Conservation (phyloP, 257 asterid genomes). For the Mitragyna speciosa region DNA sequence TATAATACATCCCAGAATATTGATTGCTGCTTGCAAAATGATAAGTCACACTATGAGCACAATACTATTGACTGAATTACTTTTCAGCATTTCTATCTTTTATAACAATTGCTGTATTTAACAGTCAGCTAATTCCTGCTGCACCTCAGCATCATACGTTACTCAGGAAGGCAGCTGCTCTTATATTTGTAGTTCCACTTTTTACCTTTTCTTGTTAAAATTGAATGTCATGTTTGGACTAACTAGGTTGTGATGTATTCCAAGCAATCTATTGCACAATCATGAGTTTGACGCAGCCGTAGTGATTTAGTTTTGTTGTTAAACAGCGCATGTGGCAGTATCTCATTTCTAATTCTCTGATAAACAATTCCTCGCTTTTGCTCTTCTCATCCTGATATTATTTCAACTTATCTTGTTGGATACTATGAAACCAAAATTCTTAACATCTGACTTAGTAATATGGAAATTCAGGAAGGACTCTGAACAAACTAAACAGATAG, state of each 20-base stretch:
- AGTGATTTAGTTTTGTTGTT: no score
- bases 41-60: background rate
- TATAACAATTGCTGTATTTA: background rate
- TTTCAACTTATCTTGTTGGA: background rate
- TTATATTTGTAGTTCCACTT: background rate
- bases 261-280: background rate
- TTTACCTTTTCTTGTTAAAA: no score
- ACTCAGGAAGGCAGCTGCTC: background rate
- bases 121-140: background rate
- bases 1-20: background rate
- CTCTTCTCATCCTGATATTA: background rate
- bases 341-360: background rate
- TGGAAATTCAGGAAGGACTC: slow-evolving; percentile 71
- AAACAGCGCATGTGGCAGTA: background rate
- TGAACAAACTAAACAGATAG: slow-evolving; percentile 84
- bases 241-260: background rate
- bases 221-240: background rate
- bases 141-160: background rate
- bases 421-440: background rate
- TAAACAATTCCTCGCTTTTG: no score
- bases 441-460: background rate
- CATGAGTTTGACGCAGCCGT: background rate
- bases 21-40: background rate
- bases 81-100: background rate
- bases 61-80: background rate